phyloP scores from a whole-genome alignment of 495 filamentous ascomycete species.

The Geopyxis carbonaria region DNA sequence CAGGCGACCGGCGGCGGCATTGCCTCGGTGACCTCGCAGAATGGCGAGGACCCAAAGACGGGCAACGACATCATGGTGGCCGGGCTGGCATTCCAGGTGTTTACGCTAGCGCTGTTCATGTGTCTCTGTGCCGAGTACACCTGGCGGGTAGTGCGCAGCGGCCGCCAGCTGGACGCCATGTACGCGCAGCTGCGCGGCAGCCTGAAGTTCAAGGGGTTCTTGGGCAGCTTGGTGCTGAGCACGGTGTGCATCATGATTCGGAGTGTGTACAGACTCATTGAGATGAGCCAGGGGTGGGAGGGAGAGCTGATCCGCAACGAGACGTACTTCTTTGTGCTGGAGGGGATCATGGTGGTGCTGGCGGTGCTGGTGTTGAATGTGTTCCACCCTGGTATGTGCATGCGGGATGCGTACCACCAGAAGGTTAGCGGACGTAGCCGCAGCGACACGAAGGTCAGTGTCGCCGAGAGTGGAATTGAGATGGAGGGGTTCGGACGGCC shows the following conservation, averaged over 20 bases:
- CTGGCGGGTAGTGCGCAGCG: slow-evolving; percentile 21
- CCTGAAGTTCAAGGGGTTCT: slow-evolving; percentile 27
- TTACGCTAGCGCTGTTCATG: slow-evolving; percentile 37
- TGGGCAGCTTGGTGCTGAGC: slow-evolving; percentile 31
- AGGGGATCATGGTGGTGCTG: slow-evolving; percentile 51
- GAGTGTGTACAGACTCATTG: slow-evolving; percentile 45
- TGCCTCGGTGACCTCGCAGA: slow-evolving; percentile 27
- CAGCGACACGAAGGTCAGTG: no score
- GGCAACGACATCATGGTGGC: slow-evolving; percentile 54
- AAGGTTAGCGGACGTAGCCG: no score
- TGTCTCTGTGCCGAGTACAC: slow-evolving; percentile 34
- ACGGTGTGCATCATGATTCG: slow-evolving; percentile 45
- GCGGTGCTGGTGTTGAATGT: slow-evolving; percentile 40
- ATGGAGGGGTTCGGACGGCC: no score
- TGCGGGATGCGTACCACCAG: slow-evolving; percentile 26
- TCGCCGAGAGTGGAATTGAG: no score
- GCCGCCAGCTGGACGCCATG: slow-evolving; percentile 9
- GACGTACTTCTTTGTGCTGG: slow-evolving; percentile 48
- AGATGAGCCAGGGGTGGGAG: slow-evolving; percentile 45
- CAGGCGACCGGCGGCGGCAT: slow-evolving; percentile 31
- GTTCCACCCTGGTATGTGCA: slow-evolving; percentile 42
- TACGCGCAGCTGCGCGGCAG: slow-evolving; percentile 20
- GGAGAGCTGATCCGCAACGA: slow-evolving; percentile 42
- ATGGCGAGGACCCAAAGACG: slow-evolving; percentile 16
- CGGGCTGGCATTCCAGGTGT: slow-evolving; percentile 41